Evolutionary conservation across 768 basidiomycete genomes (phyloP), one percentile per base, ranked within the genome.

Genomic region (Podaxis rugospora): DNA sequence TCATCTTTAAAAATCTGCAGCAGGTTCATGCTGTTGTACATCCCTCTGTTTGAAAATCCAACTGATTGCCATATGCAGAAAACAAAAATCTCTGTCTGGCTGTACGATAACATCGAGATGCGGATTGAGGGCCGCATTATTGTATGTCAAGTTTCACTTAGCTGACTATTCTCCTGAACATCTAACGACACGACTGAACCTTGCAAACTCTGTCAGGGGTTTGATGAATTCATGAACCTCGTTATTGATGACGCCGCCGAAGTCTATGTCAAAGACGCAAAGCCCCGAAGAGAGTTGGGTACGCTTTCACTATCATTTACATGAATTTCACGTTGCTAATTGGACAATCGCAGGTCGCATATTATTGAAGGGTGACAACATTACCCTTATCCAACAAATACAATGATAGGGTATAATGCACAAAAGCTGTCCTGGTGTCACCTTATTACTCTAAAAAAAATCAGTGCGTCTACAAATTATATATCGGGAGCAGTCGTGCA

Each of bases 161-260:
- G 16, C 28, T 27, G 46, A 52, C 13, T 61, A 49, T 39, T 54
- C 61, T 66, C 57, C 60, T 62, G 44, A 49, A 58, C 50, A 36
- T 27, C 27, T 47, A 51, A 57, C 62, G 42, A n/a, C 18, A 44
- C 42, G 42, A 44, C 16, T 16, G 42, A 44, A 44, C n/a, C 16
- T 44, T 13, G 42, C n/a, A 9, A n/a, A 16, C 18, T 18, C 11
- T 18, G 18, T 3, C 70, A 98, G 96, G 95, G 96, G 42, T 99
- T 99, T 68, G 96, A 99, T 71, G 96, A 99, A 74, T 99, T 98
- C 76, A 99, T 99, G 96, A 99, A 99, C 71, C 76, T 99, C 32
- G 92, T 98, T 37, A 76, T 99, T 23, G 96, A 99, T 66, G 92
- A 97, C 52, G 93, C 95, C 47, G 83, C 85, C 55, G 96, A 99